A percentile compares a stretch with the other conserved stretches of the same genome.
phyloP scores from a whole-genome alignment of 2,329 filamentous ascomycete genomes.

The Colletotrichum cereale region DNA sequence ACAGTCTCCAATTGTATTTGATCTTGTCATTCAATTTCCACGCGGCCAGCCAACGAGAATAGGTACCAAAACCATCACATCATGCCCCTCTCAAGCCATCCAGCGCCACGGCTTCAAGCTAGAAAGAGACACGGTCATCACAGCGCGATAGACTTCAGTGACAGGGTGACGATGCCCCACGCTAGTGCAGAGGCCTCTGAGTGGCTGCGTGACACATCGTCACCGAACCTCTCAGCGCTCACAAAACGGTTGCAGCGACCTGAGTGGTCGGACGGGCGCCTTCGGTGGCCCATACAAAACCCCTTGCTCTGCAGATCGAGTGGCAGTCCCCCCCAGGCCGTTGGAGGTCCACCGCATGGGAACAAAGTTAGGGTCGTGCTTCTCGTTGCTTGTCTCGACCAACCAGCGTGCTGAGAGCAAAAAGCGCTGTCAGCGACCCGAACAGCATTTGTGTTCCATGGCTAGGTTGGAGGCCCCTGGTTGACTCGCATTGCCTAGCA shows the following conservation, averaged over 20 bases:
- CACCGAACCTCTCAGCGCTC: slow-evolving; percentile 35
- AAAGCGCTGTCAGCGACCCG: not conserved
- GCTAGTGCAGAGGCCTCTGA: slow-evolving; percentile 17
- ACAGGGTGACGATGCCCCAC: not conserved
- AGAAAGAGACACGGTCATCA: not conserved
- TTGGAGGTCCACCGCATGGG: not conserved
- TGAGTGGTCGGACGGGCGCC: slow-evolving; percentile 26
- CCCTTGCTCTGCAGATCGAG: slow-evolving; percentile 29
- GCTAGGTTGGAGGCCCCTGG: slow-evolving; percentile 8
- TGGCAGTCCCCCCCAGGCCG: slow-evolving; percentile 17
- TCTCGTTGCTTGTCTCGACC: slow-evolving; percentile 23
- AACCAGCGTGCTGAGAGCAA: slow-evolving; percentile 4
- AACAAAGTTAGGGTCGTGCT: slow-evolving; percentile 7
- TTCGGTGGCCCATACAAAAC: slow-evolving; percentile 16
- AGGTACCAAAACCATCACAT: not conserved
- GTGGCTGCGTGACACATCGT: slow-evolving; percentile 10
- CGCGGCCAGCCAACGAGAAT: slow-evolving; percentile 4
- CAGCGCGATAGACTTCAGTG: slow-evolving; percentile 2
- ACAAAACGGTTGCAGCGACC: not conserved
- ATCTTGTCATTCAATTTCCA: slow-evolving; percentile 3
- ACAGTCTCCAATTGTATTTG: not conserved
- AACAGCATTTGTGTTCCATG: not conserved
- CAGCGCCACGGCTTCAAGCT: not conserved
- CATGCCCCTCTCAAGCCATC: not conserved
- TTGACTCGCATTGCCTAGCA: slow-evolving; percentile 1